Conservation (phyloP, 371 early-diverging fungal genomes). For the Rhizopus microsporus region DNA sequence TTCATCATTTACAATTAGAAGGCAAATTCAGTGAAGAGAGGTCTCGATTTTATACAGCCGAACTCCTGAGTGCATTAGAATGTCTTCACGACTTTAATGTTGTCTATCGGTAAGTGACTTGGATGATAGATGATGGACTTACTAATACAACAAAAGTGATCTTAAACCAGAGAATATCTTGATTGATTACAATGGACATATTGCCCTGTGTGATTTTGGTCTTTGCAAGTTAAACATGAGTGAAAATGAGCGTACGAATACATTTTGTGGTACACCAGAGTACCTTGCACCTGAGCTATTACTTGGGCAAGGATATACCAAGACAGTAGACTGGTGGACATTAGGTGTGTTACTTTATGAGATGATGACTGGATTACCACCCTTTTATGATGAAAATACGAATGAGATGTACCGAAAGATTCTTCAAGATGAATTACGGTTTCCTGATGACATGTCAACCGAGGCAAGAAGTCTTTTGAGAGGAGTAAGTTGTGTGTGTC, state of each 20-base stretch:
- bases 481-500: slow-evolving; percentile 49
- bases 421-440: slow-evolving; percentile 80
- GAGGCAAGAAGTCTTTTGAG: slow-evolving; percentile 76
- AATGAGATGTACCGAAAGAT: slow-evolving; percentile 96
- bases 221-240: slow-evolving; percentile 96
- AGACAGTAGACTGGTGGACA: slow-evolving; percentile 96
- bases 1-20: slow-evolving; percentile 85
- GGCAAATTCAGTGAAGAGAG: slow-evolving; percentile 72
- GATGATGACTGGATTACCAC: slow-evolving; percentile 93
- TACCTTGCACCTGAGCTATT: slow-evolving; percentile 98
- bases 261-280: slow-evolving; percentile 99
- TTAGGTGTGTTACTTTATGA: slow-evolving; percentile 96
- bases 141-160: slow-evolving; percentile 54
- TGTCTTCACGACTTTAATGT: slow-evolving; percentile 89
- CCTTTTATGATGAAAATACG: slow-evolving; percentile 95
- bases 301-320: slow-evolving; percentile 91
- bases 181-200: slow-evolving; percentile 95
- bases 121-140: not conserved
- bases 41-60: slow-evolving; percentile 74
- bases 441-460: slow-evolving; percentile 81
- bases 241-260: slow-evolving; percentile 90
- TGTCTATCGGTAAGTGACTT: slow-evolving; percentile 65
- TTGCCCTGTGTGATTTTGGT: slow-evolving; percentile 97
- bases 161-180: slow-evolving; percentile 97
- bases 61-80: slow-evolving; percentile 79